Evolutionary conservation across 176 grass and related monocot genomes (phyloP).

Genomic region (Oryza meyeriana): DNA sequence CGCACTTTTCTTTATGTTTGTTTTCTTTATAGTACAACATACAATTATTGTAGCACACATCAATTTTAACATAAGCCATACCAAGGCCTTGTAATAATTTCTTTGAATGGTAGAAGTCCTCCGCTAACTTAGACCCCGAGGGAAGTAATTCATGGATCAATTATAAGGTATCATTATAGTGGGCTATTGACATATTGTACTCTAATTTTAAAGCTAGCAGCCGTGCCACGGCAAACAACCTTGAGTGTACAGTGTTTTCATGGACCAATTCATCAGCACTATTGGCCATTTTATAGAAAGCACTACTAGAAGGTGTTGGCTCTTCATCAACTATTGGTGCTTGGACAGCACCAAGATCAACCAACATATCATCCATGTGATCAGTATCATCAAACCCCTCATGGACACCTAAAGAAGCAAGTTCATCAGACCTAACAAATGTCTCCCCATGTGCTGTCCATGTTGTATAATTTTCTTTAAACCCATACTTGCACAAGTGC

Average conservation of each 20-base stretch:
- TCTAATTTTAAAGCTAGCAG: not conserved
- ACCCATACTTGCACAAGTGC: no score
- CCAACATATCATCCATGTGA: no score
- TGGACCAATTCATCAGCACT: not conserved
- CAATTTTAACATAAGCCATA: not conserved
- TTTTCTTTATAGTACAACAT: not conserved
- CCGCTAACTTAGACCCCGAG: not conserved
- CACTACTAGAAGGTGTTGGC: not conserved
- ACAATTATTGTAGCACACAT: not conserved
- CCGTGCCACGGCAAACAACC: not conserved
- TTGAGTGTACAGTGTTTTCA: not conserved
- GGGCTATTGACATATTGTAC: not conserved
- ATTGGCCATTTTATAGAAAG: not conserved
- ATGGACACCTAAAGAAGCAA: no score
- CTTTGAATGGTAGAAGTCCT: not conserved
- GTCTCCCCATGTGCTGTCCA: no score
- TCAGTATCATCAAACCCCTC: no score
- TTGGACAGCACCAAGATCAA: no score
- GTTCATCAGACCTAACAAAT: no score
- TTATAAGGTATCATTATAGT: not conserved
- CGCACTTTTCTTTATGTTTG: not conserved
- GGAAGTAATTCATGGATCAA: no score
- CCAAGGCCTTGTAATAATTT: not conserved
- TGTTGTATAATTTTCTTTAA: no score
- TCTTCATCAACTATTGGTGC: not conserved